phyloP scores from a whole-genome alignment of 306 rosid species.

The Fragaria vesca region DNA sequence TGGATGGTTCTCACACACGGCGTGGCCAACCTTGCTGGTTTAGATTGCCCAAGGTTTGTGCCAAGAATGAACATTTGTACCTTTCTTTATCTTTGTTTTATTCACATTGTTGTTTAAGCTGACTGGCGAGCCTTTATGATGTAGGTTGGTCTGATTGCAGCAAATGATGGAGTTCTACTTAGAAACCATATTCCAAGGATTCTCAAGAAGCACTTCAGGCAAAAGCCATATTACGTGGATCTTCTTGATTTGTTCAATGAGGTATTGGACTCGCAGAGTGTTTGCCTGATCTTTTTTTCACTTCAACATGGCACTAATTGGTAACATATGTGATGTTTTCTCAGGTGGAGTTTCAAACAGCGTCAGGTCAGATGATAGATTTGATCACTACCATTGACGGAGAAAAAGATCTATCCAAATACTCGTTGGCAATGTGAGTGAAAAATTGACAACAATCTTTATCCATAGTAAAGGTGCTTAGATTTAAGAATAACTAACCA shows the following conservation, averaged over 20 bases:
- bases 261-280: conserved; percentile 40
- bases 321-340: neutral
- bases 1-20: conserved; percentile 43
- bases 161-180: conserved; percentile 67
- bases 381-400: conserved; percentile 79
- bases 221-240: conserved; percentile 72
- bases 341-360: conserved; percentile 88
- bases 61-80: neutral
- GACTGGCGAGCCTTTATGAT: conserved; percentile 1
- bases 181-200: conserved; percentile 72
- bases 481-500: neutral
- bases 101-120: conserved; percentile 18
- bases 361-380: conserved; percentile 93
- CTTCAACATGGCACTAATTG: neutral
- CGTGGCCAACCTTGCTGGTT: conserved; percentile 48
- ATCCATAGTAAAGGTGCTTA: neutral
- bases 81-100: conserved; percentile 5
- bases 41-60: conserved; percentile 41
- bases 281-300: conserved; percentile 4
- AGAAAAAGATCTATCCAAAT: conserved; percentile 74
- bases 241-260: conserved; percentile 84
- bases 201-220: conserved; percentile 72
- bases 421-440: conserved; percentile 78
- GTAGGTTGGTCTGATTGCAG: conserved; percentile 82
- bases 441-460: neutral